Percentiles rank a stretch among this genome's conserved stretches.
phyloP scores from a whole-genome alignment of 2,329 filamentous ascomycete genomes.

The Calonectria pteridis region DNA sequence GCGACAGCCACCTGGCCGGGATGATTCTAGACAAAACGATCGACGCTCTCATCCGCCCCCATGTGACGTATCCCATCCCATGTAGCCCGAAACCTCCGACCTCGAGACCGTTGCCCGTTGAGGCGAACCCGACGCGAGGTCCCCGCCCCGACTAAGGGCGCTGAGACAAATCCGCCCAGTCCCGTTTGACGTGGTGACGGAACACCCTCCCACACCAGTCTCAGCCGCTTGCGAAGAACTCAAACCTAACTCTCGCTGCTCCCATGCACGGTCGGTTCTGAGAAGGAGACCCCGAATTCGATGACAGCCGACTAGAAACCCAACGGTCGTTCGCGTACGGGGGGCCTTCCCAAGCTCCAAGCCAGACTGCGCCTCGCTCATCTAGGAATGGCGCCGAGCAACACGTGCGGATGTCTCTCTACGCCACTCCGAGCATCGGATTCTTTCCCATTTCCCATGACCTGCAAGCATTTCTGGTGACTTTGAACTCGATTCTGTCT shows the following conservation, averaged over 20 bases:
- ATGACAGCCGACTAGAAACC: neutral
- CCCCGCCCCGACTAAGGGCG: slow-evolving; percentile 26
- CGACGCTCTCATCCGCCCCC: slow-evolving; percentile 30
- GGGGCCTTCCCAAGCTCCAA: neutral
- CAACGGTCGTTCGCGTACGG: slow-evolving; percentile 1
- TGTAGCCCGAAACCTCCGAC: slow-evolving; percentile 21
- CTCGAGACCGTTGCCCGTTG: slow-evolving; percentile 16
- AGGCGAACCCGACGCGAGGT: slow-evolving; percentile 9
- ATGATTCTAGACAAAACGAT: slow-evolving; percentile 39
- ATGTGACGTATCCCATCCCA: slow-evolving; percentile 40
- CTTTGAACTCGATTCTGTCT: slow-evolving; percentile 1
- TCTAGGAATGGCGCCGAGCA: neutral
- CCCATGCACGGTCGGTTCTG: neutral
- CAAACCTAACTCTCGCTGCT: neutral
- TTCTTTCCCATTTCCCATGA: slow-evolving; percentile 12
- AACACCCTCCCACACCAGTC: slow-evolving; percentile 8
- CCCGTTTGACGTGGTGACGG: slow-evolving; percentile 19
- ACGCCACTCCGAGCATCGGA: slow-evolving; percentile 19
- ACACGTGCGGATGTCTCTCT: neutral
- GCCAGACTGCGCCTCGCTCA: slow-evolving; percentile 2
- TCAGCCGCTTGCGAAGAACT: slow-evolving; percentile 9
- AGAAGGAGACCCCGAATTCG: slow-evolving; percentile 2
- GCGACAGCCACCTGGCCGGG: slow-evolving; percentile 15
- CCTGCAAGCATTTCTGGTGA: neutral
- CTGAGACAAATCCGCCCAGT: slow-evolving; percentile 27